Conservation (phyloP, 441 rosid genomes). For the Theobroma grandiflorum region DNA sequence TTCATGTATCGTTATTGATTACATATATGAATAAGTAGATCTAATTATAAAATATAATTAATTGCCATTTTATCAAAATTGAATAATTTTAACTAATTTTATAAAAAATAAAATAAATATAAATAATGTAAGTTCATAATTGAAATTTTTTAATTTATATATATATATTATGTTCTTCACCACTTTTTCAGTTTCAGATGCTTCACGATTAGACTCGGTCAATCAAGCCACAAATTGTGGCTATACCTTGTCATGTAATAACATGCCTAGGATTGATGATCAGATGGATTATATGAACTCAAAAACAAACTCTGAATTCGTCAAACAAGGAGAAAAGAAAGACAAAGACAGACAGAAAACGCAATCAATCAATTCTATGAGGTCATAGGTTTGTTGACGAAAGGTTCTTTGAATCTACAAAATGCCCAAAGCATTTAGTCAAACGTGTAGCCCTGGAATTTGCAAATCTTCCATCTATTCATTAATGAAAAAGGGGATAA, state of each 20-base stretch:
- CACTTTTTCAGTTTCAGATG: neutral
- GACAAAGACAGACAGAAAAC: neutral
- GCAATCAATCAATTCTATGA: neutral
- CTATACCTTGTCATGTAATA: too few relatives aligned
- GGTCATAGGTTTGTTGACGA: neutral
- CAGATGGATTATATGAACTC: neutral
- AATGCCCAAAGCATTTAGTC: neutral
- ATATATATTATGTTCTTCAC: too few relatives aligned
- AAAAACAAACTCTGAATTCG: neutral
- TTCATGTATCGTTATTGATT: too few relatives aligned
- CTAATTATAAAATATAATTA: too few relatives aligned
- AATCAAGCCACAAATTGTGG: neutral
- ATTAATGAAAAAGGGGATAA: neutral
- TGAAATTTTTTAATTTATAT: too few relatives aligned
- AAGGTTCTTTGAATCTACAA: neutral
- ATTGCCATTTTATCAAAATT: too few relatives aligned
- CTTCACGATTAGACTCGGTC: neutral
- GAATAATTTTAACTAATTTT: too few relatives aligned
- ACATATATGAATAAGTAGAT: too few relatives aligned
- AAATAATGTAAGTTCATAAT: too few relatives aligned
- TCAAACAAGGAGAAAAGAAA: neutral
- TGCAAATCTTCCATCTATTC: neutral
- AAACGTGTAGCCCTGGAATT: neutral
- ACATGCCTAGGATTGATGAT: neutral
- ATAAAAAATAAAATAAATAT: too few relatives aligned